Evolutionary conservation across 2,329 filamentous ascomycete genomes (phyloP), one percentile per base, ranked within the genome.

Genomic region (Myriosclerotinia curreyana): DNA sequence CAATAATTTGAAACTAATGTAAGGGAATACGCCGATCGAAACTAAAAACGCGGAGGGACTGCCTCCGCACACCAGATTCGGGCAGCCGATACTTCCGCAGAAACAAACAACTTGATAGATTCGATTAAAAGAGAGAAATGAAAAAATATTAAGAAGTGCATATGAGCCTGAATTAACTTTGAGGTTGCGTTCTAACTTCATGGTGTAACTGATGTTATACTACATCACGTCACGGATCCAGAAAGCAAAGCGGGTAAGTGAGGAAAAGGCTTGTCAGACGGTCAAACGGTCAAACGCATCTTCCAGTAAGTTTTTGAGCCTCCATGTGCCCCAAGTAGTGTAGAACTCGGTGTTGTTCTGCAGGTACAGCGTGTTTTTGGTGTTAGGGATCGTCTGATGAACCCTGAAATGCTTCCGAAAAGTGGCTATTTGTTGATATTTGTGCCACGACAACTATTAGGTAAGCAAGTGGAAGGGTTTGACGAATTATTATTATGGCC

Each of bases 241-340:
- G 42, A 12, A 58, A 58, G 14, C 42, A 58, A 48, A 58, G n/a
- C 28, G 54, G 28, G 42, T 58, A 48, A 58, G 42, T 20, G 48
- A 11, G 22, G 36, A 20, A 58, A 36, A 31, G 54, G 54, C 54
- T 58, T 58, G 20, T 36, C 28, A 31, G 5, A 5, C 5, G 2
- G 28, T 31, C 28, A 31, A 31, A 31, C 28, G 28, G 3, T 31
- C 28, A 17, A 56, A 36, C 20, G 42, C 42, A 7, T 58, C 22
- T 25, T 34, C 40, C 7, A 48, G 20, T 5, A 12, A 12, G 17
- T 11, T 36, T 34, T 22, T 22, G 54, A 34, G 20, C 54, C 46
- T 28, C 38, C 40, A 56, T 56, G 40, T n/a, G 40, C 25, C 17
- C 40, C 46, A 34, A 28, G 15, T 46, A 34, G 3, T 56, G 12